Percentiles rank a stretch among this genome's conserved stretches.
These are phyloP conservation scores for Erysimum pusillum DNA, from an alignment of 441 rosid genomes.

Conservation along the genomic window DNA sequence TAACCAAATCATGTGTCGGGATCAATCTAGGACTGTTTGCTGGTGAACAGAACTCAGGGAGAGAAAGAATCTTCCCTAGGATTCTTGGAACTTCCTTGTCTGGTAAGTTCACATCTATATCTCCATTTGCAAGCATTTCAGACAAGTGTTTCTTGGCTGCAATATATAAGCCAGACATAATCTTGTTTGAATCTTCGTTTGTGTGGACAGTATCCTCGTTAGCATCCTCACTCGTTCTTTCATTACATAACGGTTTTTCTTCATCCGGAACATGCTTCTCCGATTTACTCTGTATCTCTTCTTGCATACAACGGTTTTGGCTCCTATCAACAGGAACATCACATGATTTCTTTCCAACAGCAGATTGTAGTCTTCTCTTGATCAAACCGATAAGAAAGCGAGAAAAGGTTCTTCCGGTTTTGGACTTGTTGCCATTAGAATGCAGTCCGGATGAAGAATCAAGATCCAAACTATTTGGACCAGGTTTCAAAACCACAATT, in stretches of 20 bases:
- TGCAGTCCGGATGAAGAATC: slow-evolving; percentile 48
- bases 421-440: slow-evolving; percentile 48
- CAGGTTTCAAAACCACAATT: slow-evolving; percentile 88
- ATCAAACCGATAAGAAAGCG: slow-evolving; percentile 69
- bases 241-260: slow-evolving; percentile 35
- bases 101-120: slow-evolving; percentile 51
- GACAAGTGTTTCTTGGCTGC: slow-evolving; percentile 93
- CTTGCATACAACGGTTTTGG: slow-evolving; percentile 55
- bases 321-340: slow-evolving; percentile 50
- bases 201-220: slow-evolving; percentile 51
- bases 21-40: slow-evolving; percentile 69
- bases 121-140: slow-evolving; percentile 75
- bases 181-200: slow-evolving; percentile 45
- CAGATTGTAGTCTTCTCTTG: slow-evolving; percentile 79
- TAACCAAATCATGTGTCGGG: slow-evolving; percentile 19
- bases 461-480: slow-evolving; percentile 52
- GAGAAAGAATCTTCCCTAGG: slow-evolving; percentile 84
- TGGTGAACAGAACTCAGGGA: slow-evolving; percentile 78
- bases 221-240: slow-evolving; percentile 37
- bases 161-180: slow-evolving; percentile 71
- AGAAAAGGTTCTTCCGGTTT: slow-evolving; percentile 61
- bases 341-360: slow-evolving; percentile 70
- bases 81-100: slow-evolving; percentile 62
- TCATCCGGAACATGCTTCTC: slow-evolving; percentile 28
- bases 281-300: slow-evolving; percentile 44